Base-by-base conservation (phyloP, 2,329 filamentous ascomycete genomes). In the Sporothrix euskadiensis region DNA sequence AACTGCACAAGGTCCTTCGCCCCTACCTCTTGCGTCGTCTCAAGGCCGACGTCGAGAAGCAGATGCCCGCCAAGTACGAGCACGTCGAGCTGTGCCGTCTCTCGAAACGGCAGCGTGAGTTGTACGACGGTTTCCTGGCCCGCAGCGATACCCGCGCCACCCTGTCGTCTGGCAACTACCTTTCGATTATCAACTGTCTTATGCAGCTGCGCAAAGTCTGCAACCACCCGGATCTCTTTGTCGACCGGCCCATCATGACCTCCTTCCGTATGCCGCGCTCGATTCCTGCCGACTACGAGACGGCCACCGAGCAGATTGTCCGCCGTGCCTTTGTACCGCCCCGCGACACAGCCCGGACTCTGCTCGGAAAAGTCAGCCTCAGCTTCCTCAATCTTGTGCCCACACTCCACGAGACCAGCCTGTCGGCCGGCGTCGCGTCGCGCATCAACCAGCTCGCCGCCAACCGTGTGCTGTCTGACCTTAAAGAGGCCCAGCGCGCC, bases 141-240 rank as follows among this genome's bases (percentile, higher is more conserved):
- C 90, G 94, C 73, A 91, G 92, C 3, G 94, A 97, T 78, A 98
- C 96, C 0, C 91, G 94, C 76, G 92, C 94, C 74, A 98, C 94
- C 0, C 85, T 99, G 22, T 89, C 93, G 2, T 97, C 93, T 1
- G 96, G 96, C 39, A 99, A 98, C 79, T 98, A 98, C 80, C 89
- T 99, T 76, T 97, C 94, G 22, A 98, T 99, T 80, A 98, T 98
- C 83, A 97, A 98, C 80, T 98, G 97, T 81, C 84, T 99, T 70
- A 97, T 99, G 94, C 96, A 97, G 80, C 86, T 99, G 71, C 90
- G 96, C 68, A 98, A 98, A 81, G 97, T 99, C 70, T 99, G 96
- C 86, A 99, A 99, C 78, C 96, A 99, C 79, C 97, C 96, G 0
- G 96, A 99, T 82, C 86, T 99, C 9, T 99, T 99, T 78, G 92